phyloP scores from a whole-genome alignment of 768 basidiomycete species.

The Gymnopilus dilepis region DNA sequence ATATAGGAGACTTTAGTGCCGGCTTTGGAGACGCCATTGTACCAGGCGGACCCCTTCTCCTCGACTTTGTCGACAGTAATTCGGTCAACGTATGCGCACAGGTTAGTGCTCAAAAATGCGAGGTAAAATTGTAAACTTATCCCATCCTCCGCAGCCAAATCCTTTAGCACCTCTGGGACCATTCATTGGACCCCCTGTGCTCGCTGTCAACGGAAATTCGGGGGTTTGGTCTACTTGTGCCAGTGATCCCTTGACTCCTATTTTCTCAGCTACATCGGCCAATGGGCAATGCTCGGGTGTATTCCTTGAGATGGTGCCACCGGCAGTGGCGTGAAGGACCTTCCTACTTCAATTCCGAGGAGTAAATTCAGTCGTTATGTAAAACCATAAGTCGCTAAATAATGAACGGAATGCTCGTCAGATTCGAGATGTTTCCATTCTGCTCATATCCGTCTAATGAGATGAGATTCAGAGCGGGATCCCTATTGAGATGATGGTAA shows the following conservation, averaged over 20 bases:
- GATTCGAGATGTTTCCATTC: too few species aligned
- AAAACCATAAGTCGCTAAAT: too few species aligned
- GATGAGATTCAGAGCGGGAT: background rate
- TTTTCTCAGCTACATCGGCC: conserved; percentile 3
- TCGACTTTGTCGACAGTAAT: background rate
- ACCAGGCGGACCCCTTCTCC: background rate
- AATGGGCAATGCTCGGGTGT: conserved; percentile 8
- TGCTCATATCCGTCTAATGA: too few species aligned
- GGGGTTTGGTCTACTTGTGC: conserved; percentile 14
- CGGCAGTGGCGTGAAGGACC: background rate
- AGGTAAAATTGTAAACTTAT: background rate
- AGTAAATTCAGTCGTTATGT: too few species aligned
- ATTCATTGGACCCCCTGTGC: conserved; percentile 22
- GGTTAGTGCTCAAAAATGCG: background rate
- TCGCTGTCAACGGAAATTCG: conserved; percentile 18
- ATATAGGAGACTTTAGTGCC: background rate
- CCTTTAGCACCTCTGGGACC: conserved; percentile 17
- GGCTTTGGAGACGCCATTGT: background rate
- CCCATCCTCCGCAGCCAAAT: conserved; percentile 15
- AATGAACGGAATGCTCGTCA: too few species aligned
- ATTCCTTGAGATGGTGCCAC: conserved; percentile 10
- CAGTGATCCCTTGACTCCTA: conserved; percentile 7
- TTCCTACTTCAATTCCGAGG: too few species aligned
- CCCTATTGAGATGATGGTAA: conserved; percentile 6
- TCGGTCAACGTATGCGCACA: background rate